Base-by-base conservation (phyloP, 306 rosid species). In the Argentina anserina region DNA sequence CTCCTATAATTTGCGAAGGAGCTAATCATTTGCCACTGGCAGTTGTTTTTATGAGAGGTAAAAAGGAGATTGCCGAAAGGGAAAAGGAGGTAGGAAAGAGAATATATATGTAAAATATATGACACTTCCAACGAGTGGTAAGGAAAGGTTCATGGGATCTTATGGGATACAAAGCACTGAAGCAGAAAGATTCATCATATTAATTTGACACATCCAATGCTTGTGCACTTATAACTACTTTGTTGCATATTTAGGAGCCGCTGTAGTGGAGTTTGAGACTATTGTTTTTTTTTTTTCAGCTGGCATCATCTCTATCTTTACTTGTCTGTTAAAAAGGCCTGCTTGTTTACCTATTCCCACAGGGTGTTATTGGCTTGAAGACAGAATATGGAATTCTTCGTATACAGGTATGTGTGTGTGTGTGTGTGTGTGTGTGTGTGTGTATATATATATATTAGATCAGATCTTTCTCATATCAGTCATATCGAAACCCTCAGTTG, bases 351-450 rank as follows among this genome's bases (percentile, higher is more conserved):
- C 36, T 33, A 1, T 33, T 70, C 23, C 21, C 62, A 82, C 74
- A 79, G 98, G 97, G 92, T 49, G 77, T 89, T 62, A 74, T 93
- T 82, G 94, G 83, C 26, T 39, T 93, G 81, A 87, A 85, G 74
- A 93, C 98, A 5, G 86, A 84, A 67, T 52, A 81, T 41, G 97
- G 97, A 73, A 72, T 78, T 70, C 88, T 93, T 82, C 98, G 82
- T 73, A 45, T 89, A 46, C 84, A 91, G 86, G 98, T 93, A 82
- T n/a, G n/a, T n/a, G n/a, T n/a, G n/a, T n/a, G n/a, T n/a, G n/a
- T n/a, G n/a, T n/a, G n/a, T n/a, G n/a, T n/a, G n/a, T n/a, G n/a
- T n/a, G n/a, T n/a, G n/a, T n/a, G n/a, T n/a, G n/a, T n/a, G n/a
- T n/a, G n/a, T n/a, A n/a, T n/a, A n/a, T n/a, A n/a, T n/a, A n/a